These are phyloP conservation scores for Trichophyton equinum DNA, from an alignment of 2,329 filamentous ascomycete genomes.

Conservation along the genomic window DNA sequence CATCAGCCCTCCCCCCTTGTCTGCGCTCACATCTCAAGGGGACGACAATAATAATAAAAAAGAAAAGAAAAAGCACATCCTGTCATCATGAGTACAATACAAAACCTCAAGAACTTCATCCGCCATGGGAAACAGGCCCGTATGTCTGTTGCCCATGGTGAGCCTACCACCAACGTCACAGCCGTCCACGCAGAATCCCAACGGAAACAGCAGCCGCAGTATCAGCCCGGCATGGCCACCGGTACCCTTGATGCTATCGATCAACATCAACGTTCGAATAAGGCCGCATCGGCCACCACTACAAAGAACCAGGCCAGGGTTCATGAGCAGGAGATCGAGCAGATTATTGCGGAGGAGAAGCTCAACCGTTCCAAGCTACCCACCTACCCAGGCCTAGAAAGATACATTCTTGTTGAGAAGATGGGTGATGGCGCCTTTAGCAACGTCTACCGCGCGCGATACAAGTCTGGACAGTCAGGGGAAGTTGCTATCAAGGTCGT, in stretches of 20 bases:
- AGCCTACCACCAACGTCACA: slow-evolving; percentile 51
- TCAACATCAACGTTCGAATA: slow-evolving; percentile 37
- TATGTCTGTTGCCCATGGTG: slow-evolving; percentile 47
- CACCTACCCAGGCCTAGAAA: slow-evolving; percentile 67
- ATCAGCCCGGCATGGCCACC: slow-evolving; percentile 37
- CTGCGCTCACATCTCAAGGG: background rate
- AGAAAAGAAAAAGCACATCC: background rate
- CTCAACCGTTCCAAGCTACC: slow-evolving; percentile 76
- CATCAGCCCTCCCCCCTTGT: background rate
- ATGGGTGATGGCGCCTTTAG: slow-evolving; percentile 99
- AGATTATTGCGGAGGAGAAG: slow-evolving; percentile 83
- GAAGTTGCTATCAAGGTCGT: slow-evolving; percentile 98
- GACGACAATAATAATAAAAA: background rate
- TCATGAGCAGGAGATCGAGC: slow-evolving; percentile 56
- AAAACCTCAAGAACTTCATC: slow-evolving; percentile 97
- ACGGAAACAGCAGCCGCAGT: slow-evolving; percentile 37
- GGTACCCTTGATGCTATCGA: slow-evolving; percentile 51
- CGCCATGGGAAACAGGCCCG: slow-evolving; percentile 94
- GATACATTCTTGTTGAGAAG: slow-evolving; percentile 82
- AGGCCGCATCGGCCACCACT: slow-evolving; percentile 31
- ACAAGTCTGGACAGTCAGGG: slow-evolving; percentile 51
- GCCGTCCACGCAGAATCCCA: slow-evolving; percentile 53
- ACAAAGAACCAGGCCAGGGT: slow-evolving; percentile 27
- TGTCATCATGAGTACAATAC: slow-evolving; percentile 55
- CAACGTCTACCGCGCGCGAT: slow-evolving; percentile 86